Conservation (phyloP, 2,329 filamentous ascomycete species). For the Truncatella angustata region DNA sequence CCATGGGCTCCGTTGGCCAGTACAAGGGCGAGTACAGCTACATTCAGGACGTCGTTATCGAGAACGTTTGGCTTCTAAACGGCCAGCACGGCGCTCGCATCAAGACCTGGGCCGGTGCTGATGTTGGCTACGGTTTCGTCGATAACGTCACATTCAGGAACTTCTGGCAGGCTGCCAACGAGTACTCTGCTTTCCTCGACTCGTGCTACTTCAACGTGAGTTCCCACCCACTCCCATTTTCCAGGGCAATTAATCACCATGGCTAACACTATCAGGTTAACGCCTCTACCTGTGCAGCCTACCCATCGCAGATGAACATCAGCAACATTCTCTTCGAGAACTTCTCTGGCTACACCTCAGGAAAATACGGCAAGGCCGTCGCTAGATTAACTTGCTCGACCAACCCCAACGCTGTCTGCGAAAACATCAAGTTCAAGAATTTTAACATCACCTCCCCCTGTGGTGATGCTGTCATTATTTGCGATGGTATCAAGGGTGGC, state of each 20-base stretch:
- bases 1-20: slow-evolving; percentile 58
- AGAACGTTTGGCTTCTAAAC: slow-evolving; percentile 57
- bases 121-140: slow-evolving; percentile 59
- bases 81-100: slow-evolving; percentile 54
- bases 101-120: slow-evolving; percentile 59
- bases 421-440: slow-evolving; percentile 51
- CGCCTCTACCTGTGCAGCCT: slow-evolving; percentile 45
- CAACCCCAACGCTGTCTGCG: slow-evolving; percentile 50
- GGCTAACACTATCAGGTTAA: slow-evolving; percentile 28
- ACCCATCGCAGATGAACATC: slow-evolving; percentile 57
- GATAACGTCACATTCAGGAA: slow-evolving; percentile 60
- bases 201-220: slow-evolving; percentile 62
- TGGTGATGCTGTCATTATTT: slow-evolving; percentile 44
- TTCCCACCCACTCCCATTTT: background rate
- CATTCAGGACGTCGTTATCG: slow-evolving; percentile 55
- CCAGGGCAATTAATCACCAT: background rate
- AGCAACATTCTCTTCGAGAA: slow-evolving; percentile 59
- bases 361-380: slow-evolving; percentile 52
- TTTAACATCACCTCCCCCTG: slow-evolving; percentile 54
- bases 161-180: slow-evolving; percentile 57
- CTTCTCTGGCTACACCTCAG: slow-evolving; percentile 54
- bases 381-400: slow-evolving; percentile 55
- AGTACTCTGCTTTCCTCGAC: slow-evolving; percentile 56
- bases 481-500: slow-evolving; percentile 43
- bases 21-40: slow-evolving; percentile 53